Conservation (phyloP, 495 filamentous ascomycete species). For the Neurospora sp. region DNA sequence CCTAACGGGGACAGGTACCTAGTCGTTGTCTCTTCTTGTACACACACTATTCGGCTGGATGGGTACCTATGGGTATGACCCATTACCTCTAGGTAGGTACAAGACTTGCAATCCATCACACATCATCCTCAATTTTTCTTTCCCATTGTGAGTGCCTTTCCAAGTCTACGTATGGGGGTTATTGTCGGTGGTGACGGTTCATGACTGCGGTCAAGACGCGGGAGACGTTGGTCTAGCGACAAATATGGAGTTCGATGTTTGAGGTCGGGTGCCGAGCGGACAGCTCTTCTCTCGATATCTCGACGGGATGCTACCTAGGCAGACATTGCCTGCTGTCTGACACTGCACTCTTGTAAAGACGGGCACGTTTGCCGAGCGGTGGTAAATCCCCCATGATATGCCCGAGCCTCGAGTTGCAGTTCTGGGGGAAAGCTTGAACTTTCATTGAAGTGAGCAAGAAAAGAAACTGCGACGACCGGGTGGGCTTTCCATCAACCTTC, state of each 20-base stretch:
- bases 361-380: not conserved
- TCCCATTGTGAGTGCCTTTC: not conserved
- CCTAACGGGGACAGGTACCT: not conserved
- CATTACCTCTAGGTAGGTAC: not conserved
- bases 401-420: not conserved
- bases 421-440: not conserved
- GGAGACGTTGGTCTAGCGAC: not conserved
- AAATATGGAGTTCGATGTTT: not conserved
- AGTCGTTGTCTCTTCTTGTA: not conserved
- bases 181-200: not conserved
- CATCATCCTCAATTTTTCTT: not conserved
- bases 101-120: not conserved
- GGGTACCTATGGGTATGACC: not conserved
- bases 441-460: not conserved
- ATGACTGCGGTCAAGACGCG: not conserved
- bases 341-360: not conserved
- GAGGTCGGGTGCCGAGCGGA: not conserved
- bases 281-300: not conserved
- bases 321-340: not conserved
- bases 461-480: not conserved
- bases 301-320: not conserved
- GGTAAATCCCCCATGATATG: not conserved
- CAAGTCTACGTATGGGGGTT: not conserved
- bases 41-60: not conserved
- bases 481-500: constrained; percentile 7